Conservation (phyloP, 208 protist genomes). For the Tritrichomonas musculus region DNA sequence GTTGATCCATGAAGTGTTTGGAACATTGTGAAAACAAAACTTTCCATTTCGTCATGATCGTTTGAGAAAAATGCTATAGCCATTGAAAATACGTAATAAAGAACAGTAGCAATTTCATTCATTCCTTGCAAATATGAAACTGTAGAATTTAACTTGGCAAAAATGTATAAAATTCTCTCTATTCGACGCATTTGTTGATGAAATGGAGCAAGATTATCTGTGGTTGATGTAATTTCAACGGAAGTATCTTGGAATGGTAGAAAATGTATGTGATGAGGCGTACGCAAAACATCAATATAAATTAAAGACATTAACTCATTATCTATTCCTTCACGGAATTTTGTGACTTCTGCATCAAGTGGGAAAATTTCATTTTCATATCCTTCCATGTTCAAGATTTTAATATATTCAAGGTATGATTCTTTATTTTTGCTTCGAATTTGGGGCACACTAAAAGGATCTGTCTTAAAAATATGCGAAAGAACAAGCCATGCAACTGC, state of each 20-base stretch:
- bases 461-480: background rate
- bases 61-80: too few relatives aligned
- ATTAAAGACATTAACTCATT: background rate
- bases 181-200: background rate
- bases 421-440: background rate
- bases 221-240: background rate
- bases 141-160: background rate
- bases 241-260: background rate
- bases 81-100: background rate
- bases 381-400: background rate
- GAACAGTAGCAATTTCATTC: background rate
- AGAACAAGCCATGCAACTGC: background rate
- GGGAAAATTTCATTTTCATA: background rate
- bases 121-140: conserved; percentile 31
- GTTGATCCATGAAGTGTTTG: background rate
- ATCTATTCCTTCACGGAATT: background rate
- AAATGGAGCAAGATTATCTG: background rate
- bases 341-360: background rate
- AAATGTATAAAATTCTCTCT: conserved; percentile 21
- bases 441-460: background rate
- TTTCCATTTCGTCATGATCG: background rate
- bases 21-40: background rate
- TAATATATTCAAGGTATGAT: background rate
- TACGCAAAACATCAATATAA: background rate
- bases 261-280: background rate